Percentiles rank a stretch among this genome's conserved stretches.
phyloP scores from a whole-genome alignment of 148 eudicot genomes.

The Rhododendron simsii region DNA sequence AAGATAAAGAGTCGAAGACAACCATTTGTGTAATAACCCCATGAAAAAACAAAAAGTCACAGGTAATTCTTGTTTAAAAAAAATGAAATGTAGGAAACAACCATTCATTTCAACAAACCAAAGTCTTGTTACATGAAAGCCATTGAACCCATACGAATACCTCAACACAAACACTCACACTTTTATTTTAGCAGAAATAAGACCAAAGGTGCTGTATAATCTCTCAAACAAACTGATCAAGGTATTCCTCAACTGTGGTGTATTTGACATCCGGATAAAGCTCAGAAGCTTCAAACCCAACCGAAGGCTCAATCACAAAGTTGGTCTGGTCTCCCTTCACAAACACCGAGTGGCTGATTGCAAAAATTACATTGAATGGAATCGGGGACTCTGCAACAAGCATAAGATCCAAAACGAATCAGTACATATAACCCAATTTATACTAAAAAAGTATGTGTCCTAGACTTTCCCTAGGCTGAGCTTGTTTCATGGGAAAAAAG shows the following conservation, averaged over 20 bases:
- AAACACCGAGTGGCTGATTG: constrained; percentile 47
- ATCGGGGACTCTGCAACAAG: background rate
- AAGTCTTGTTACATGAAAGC: background rate
- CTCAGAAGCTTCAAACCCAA: constrained; percentile 68
- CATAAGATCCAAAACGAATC: background rate
- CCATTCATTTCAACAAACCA: background rate
- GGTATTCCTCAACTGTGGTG: constrained; percentile 55
- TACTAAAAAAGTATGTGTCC: background rate
- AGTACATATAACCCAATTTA: background rate
- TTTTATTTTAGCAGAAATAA: constrained; percentile 5
- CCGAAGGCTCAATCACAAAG: constrained; percentile 51
- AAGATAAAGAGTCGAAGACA: no score
- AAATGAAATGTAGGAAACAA: background rate
- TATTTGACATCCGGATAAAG: constrained; percentile 78
- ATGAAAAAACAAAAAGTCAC: no score
- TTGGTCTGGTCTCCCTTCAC: constrained; percentile 60
- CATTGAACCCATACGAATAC: background rate
- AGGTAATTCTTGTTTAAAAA: background rate
- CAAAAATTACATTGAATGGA: background rate
- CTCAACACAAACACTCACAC: background rate
- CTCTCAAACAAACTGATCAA: constrained; percentile 36
- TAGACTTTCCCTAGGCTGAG: background rate
- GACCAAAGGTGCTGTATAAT: background rate
- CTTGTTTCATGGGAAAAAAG: background rate
- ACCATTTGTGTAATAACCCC: no score